Evolutionary conservation across 169 alveolate species (phyloP), one percentile per base, ranked within the genome.

Genomic region (Cryptosporidium baileyi): DNA sequence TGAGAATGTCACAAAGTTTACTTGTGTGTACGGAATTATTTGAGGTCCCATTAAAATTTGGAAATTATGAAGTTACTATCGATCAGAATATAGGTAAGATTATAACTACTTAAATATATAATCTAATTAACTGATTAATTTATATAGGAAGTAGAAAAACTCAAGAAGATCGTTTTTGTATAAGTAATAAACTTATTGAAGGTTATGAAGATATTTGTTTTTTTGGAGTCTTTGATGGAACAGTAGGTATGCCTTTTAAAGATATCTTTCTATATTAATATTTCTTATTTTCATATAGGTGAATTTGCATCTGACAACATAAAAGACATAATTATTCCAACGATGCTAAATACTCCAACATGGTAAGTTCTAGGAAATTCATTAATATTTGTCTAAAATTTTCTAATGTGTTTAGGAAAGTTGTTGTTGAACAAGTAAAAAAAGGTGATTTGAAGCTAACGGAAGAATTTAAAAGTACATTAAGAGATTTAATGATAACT

Each of bases 201-300:
- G 82, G 79, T 13, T 62, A 89, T 22, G 81, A 89, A 2, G 82
- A 89, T 41, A 85, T 82, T 15, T 88, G 93, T 32, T 90, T 90
- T 81, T 91, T 90, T 32, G 95, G 94, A 19, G 90, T 93, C 2
- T 93, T 93, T 80, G 96, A 93, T 57, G 96, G 96, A 62, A 93
- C 96, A 22, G 96, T 90, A 22, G 95, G 95, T 82, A 63, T 28
- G 89, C 45, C 54, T n/a, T 8, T 2, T 15, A 45, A 4, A 6
- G 9, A 34, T 57, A 8, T 8, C 5, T n/a, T 40, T 40, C 24
- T 6, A 22, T 7, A 19, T 34, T 38, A 2, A 0, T 41, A 36
- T 2, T 5, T 1, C 13, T 74, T 15, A 41, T 19, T 5, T 15
- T 54, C 51, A 1, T 26, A 6, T 34, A 74, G 95, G 94, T 3